Evolutionary conservation across 2,329 filamentous ascomycete genomes (phyloP).

Genomic region (Triangularia setosa): DNA sequence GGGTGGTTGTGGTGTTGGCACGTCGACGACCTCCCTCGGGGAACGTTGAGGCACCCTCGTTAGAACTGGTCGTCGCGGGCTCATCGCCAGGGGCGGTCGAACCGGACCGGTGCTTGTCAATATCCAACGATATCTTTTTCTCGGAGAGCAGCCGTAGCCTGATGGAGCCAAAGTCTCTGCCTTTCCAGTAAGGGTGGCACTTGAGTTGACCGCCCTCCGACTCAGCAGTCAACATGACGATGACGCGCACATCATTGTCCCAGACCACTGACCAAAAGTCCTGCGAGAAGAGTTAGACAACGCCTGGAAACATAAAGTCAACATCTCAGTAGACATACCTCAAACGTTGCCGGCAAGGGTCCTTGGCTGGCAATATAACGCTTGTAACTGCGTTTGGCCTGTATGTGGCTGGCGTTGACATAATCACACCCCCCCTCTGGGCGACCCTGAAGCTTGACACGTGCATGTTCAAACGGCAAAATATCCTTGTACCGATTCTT

Average conservation of each 20-base stretch:
- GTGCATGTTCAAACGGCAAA: conserved; percentile 88
- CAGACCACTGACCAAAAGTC: conserved; percentile 98
- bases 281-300: conserved; percentile 43
- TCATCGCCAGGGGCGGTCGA: conserved; percentile 11
- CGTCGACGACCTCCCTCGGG: conserved; percentile 46
- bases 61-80: conserved; percentile 25
- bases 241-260: conserved; percentile 92
- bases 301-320: not conserved
- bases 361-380: conserved; percentile 94
- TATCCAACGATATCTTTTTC: conserved; percentile 74
- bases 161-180: conserved; percentile 71
- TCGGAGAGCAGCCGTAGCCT: conserved; percentile 75
- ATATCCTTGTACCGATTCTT: conserved; percentile 99
- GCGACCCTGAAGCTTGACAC: conserved; percentile 73
- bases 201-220: conserved; percentile 90
- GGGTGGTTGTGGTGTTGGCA: conserved; percentile 50
- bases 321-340: conserved; percentile 52
- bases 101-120: conserved; percentile 46
- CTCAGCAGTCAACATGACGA: conserved; percentile 96
- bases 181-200: conserved; percentile 90
- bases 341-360: conserved; percentile 86
- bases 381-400: conserved; percentile 78
- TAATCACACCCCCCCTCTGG: conserved; percentile 76
- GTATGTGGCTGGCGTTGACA: conserved; percentile 87
- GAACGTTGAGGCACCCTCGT: conserved; percentile 11